A percentile compares a stretch with the other conserved stretches of the same genome.
These are phyloP conservation scores for Vigna reflexopilosa DNA, from an alignment of 306 rosid species.

Conservation along the genomic window DNA sequence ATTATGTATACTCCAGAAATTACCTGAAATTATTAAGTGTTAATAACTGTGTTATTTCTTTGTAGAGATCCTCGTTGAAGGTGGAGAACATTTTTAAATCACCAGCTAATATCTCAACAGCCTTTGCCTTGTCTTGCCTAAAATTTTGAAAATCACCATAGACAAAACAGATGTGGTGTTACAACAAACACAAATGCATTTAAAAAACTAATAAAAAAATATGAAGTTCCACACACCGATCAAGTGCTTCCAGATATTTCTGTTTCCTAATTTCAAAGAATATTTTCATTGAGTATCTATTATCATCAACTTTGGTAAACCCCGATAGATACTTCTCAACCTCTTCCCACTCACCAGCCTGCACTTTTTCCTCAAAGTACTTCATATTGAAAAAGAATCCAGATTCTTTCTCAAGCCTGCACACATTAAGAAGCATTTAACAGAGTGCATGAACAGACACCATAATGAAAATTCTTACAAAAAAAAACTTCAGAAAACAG, in stretches of 20 bases:
- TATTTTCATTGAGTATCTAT: constrained; percentile 89
- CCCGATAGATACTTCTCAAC: constrained; percentile 87
- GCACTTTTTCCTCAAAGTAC: constrained; percentile 92
- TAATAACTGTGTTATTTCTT: constrained; percentile 87
- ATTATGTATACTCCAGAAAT: constrained; percentile 39
- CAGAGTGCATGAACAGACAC: not conserved
- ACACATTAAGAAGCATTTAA: constrained; percentile 23
- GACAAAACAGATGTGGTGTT: constrained; percentile 31
- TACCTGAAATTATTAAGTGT: constrained; percentile 88
- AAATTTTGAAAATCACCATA: constrained; percentile 22
- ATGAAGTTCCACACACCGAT: constrained; percentile 57
- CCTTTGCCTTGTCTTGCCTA: constrained; percentile 81
- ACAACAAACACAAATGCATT: constrained; percentile 12
- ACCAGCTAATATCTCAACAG: constrained; percentile 75
- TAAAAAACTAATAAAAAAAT: constrained; percentile 13
- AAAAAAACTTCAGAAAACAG: not conserved
- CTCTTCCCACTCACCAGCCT: constrained; percentile 93
- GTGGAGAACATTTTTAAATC: constrained; percentile 82
- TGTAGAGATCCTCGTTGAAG: constrained; percentile 80
- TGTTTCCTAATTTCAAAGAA: constrained; percentile 91
- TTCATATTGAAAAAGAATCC: constrained; percentile 88
- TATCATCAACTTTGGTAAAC: constrained; percentile 86
- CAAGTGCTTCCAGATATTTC: constrained; percentile 93
- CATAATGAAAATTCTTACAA: not conserved
- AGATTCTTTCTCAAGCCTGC: constrained; percentile 92